Percentiles rank a stretch among this genome's conserved stretches.
These are phyloP conservation scores for Samsoniella hepiali DNA, from an alignment of 2,329 filamentous ascomycete genomes.

Conservation along the genomic window DNA sequence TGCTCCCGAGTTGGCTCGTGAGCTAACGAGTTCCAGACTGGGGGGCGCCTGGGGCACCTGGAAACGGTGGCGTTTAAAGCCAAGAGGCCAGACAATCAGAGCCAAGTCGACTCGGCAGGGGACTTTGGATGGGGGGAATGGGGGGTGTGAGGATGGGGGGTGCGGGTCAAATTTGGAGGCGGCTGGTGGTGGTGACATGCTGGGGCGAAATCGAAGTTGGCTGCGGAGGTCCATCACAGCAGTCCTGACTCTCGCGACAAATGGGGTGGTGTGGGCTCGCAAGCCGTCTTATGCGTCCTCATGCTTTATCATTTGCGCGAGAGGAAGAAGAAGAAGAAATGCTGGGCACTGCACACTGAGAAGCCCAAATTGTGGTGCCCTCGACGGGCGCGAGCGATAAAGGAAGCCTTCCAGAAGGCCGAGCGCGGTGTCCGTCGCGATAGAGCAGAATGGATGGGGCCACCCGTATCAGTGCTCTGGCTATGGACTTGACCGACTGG, in stretches of 20 bases:
- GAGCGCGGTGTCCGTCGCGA: not conserved
- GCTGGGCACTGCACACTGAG: not conserved
- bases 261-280: not conserved
- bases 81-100: conserved; percentile 18
- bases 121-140: conserved; percentile 12
- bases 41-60: conserved; percentile 15
- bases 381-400: not conserved
- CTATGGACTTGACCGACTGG: not conserved
- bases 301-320: not conserved
- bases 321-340: no score
- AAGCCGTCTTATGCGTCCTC: not conserved
- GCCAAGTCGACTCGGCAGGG: conserved; percentile 14
- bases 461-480: not conserved
- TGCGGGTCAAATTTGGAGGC: conserved; percentile 7
- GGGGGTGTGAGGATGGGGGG: not conserved
- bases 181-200: not conserved
- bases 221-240: not conserved
- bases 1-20: conserved; percentile 15
- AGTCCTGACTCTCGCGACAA: not conserved
- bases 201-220: not conserved
- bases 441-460: not conserved
- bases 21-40: conserved; percentile 17
- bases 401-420: not conserved
- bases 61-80: conserved; percentile 18
- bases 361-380: not conserved